Evolutionary conservation across 345 rosid genomes (phyloP).

Genomic region (Hypericum androsaemum): DNA sequence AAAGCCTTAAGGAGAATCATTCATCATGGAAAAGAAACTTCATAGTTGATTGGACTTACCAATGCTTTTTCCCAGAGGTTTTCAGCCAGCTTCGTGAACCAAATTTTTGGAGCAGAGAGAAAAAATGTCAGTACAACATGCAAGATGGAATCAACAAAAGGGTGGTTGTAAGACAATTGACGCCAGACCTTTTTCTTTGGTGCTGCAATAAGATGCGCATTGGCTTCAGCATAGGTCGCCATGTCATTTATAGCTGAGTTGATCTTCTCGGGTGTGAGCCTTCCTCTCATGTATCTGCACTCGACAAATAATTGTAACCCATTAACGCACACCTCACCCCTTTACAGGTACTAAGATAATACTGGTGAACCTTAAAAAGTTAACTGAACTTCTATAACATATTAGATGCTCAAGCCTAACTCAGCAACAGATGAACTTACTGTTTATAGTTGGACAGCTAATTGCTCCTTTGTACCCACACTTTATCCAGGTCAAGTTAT

Average conservation of each 20-base stretch:
- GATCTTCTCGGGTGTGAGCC: constrained; percentile 82
- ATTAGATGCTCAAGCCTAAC: too few species aligned
- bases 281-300: constrained; percentile 85
- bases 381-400: too few species aligned
- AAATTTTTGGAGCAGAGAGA: neutral
- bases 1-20: neutral
- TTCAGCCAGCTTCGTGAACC: constrained; percentile 54
- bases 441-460: too few species aligned
- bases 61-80: constrained; percentile 82
- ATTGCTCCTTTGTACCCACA: too few species aligned
- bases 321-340: too few species aligned
- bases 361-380: too few species aligned
- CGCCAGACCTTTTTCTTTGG: constrained; percentile 70
- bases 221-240: constrained; percentile 75
- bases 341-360: too few species aligned
- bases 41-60: constrained; percentile 35
- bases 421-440: too few species aligned
- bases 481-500: too few species aligned
- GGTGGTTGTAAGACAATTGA: neutral
- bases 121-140: constrained; percentile 10
- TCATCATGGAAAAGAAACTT: neutral
- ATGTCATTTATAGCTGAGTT: constrained; percentile 88
- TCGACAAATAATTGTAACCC: too few species aligned
- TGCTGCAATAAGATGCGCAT: constrained; percentile 64
- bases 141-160: constrained; percentile 9